Conservation (phyloP, 2,329 filamentous ascomycete genomes). For the Sclerotinia sclerotiorum region DNA sequence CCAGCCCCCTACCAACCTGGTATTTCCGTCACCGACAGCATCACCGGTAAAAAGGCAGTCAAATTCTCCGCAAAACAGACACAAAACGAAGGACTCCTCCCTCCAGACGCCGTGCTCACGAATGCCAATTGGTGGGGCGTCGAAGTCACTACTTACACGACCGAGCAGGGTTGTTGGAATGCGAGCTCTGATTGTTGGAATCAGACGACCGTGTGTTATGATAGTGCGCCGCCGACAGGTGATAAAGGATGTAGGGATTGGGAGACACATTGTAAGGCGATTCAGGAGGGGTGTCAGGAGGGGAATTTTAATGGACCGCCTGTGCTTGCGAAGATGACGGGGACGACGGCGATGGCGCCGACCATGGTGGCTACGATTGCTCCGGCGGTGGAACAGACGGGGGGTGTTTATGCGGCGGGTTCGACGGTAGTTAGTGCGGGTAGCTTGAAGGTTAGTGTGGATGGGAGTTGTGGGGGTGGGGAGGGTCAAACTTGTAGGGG, state of each 20-base stretch:
- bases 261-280: slow-evolving; percentile 58
- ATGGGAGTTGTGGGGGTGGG: slow-evolving; percentile 20
- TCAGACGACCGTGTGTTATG: slow-evolving; percentile 61
- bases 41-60: not conserved
- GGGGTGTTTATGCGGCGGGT: not conserved
- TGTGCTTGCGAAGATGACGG: not conserved
- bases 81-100: slow-evolving; percentile 53
- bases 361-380: not conserved
- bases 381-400: not conserved
- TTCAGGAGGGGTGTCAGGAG: slow-evolving; percentile 47
- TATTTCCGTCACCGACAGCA: slow-evolving; percentile 11
- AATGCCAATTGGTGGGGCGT: slow-evolving; percentile 73
- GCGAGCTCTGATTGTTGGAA: slow-evolving; percentile 56
- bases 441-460: not conserved
- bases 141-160: slow-evolving; percentile 57
- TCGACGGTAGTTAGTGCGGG: slow-evolving; percentile 1
- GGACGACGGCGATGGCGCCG: not conserved
- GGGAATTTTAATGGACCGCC: slow-evolving; percentile 50
- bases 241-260: slow-evolving; percentile 59
- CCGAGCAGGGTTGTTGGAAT: slow-evolving; percentile 60
- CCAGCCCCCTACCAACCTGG: slow-evolving; percentile 44
- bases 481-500: slow-evolving; percentile 16
- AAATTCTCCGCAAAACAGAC: slow-evolving; percentile 25
- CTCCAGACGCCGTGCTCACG: slow-evolving; percentile 57
- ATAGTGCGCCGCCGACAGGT: slow-evolving; percentile 58